Evolutionary conservation across 2,329 filamentous ascomycete species (phyloP).

Genomic region (Talaromyces marneffei): DNA sequence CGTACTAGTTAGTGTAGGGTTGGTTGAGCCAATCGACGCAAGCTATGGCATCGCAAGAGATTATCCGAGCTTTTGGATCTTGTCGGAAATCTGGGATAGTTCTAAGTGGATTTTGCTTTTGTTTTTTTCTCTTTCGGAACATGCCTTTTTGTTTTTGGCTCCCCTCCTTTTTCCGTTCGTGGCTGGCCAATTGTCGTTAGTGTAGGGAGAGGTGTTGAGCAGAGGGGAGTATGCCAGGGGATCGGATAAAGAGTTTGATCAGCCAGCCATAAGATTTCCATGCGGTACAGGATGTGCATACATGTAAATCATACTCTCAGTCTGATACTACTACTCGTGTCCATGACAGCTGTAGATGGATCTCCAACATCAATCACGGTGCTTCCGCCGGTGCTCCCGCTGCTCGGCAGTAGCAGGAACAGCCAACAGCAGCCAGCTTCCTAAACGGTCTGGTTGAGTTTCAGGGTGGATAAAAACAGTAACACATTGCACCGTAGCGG

Average conservation of each 20-base stretch:
- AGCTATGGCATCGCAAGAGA: not conserved
- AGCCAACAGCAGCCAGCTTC: not conserved
- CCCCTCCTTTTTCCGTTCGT: not conserved
- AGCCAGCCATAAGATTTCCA: not conserved
- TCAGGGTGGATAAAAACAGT: not conserved
- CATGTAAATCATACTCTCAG: not conserved
- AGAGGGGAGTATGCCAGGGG: not conserved
- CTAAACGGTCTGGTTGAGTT: not conserved
- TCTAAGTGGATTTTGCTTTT: not conserved
- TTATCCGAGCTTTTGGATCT: slow-evolving; percentile 6
- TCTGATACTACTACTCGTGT: not conserved
- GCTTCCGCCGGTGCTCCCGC: too few species aligned
- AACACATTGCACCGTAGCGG: not conserved
- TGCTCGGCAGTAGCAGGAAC: not conserved
- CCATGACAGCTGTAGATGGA: not conserved
- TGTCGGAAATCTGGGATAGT: slow-evolving; percentile 4
- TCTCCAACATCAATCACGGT: not conserved
- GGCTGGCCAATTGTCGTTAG: not conserved
- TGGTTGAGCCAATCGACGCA: not conserved
- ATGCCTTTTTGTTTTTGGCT: not conserved
- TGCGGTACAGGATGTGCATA: not conserved
- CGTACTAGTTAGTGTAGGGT: not conserved
- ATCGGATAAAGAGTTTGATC: not conserved
- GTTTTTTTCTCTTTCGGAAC: slow-evolving; percentile 1
- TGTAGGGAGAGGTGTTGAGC: too few species aligned